Conservation (phyloP, 2,329 filamentous ascomycete genomes). For the Fusarium coicis region DNA sequence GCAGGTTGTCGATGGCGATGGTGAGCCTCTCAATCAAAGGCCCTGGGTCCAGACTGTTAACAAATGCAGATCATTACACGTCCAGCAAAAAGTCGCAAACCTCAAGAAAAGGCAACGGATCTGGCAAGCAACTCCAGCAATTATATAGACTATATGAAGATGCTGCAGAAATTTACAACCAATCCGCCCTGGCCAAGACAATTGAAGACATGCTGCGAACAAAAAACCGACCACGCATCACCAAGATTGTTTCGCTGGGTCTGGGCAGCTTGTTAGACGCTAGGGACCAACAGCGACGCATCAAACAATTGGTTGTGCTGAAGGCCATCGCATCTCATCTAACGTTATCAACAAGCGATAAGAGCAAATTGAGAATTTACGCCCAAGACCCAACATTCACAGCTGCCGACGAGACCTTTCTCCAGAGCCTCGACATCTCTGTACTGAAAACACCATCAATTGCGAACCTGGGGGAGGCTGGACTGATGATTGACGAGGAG, state of each 20-base stretch:
- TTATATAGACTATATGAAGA: constrained; percentile 28
- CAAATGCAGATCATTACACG: neutral
- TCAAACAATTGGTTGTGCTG: constrained; percentile 40
- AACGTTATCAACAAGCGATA: neutral
- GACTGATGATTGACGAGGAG: constrained; percentile 32
- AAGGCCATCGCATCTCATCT: constrained; percentile 34
- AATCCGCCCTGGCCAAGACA: constrained; percentile 25
- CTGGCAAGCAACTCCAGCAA: constrained; percentile 31
- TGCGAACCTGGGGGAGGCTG: constrained; percentile 34
- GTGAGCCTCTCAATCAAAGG: neutral
- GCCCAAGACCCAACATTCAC: constrained; percentile 42
- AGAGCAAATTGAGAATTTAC: constrained; percentile 8
- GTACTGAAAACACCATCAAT: constrained; percentile 34
- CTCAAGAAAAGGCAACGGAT: constrained; percentile 10
- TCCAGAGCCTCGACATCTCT: constrained; percentile 24
- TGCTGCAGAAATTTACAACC: constrained; percentile 17
- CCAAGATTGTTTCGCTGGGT: constrained; percentile 33
- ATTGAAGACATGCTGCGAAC: constrained; percentile 34
- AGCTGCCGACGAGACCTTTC: constrained; percentile 32
- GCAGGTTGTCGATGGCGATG: neutral
- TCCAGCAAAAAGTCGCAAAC: constrained; percentile 6
- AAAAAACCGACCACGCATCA: constrained; percentile 32
- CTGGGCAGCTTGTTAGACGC: constrained; percentile 34
- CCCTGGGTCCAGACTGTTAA: neutral
- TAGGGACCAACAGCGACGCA: constrained; percentile 38